phyloP scores from a whole-genome alignment of 2,329 filamentous ascomycete species.

The Colletotrichum tamarilloi region DNA sequence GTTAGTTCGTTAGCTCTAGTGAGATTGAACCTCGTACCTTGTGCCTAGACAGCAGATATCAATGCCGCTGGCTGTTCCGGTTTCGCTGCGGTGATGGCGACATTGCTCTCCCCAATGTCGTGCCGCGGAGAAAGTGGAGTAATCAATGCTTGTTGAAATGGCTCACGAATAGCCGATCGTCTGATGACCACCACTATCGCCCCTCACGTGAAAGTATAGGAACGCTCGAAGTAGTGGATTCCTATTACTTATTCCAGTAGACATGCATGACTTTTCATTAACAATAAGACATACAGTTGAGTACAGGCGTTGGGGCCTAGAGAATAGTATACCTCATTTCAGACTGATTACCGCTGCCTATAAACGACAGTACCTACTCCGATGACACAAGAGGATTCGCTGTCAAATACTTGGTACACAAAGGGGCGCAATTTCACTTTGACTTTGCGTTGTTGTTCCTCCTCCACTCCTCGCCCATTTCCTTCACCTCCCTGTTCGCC shows the following conservation, averaged over 20 bases:
- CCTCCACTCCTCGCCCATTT: slow-evolving; percentile 28
- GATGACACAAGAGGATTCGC: not conserved
- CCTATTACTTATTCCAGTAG: not conserved
- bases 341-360: too few relatives aligned
- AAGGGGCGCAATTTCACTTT: not conserved
- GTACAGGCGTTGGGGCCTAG: too few relatives aligned
- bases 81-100: slow-evolving; percentile 13
- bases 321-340: too few relatives aligned
- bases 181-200: not conserved
- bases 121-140: slow-evolving; percentile 26
- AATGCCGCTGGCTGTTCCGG: not conserved
- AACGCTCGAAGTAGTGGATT: not conserved
- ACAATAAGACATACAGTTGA: too few relatives aligned
- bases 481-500: slow-evolving; percentile 40
- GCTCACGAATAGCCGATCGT: not conserved
- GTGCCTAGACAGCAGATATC: not conserved
- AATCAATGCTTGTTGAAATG: not conserved
- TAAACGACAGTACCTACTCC: too few relatives aligned
- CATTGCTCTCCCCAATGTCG: slow-evolving; percentile 22
- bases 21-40: not conserved
- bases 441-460: slow-evolving; percentile 4
- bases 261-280: too few relatives aligned
- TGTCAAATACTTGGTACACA: not conserved
- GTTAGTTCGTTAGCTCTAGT: not conserved
- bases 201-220: not conserved